Base-by-base conservation (phyloP, 2,329 filamentous ascomycete species). In the Penicillium verrucosum region DNA sequence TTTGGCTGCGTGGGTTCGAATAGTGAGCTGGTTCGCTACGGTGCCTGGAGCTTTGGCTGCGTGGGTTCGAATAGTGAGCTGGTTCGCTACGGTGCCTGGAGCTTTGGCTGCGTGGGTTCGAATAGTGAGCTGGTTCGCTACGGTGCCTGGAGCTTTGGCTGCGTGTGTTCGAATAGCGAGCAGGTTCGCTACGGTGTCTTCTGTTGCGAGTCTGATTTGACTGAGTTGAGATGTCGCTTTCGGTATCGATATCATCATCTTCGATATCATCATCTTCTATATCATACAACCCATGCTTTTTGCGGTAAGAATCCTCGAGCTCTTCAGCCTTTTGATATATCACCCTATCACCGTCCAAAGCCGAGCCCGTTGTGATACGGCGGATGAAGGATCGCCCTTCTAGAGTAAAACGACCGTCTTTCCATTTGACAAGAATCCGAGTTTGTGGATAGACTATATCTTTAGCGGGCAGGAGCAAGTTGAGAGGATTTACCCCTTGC, bases 301-400 rank as follows among this genome's bases (percentile, higher is more conserved):
- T 47, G 5, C 34, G 40, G 32, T 60, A 62, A 21, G 30, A n/a
- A 37, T 1, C 8, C 41, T 62, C 49, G 4, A 53, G 30, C n/a
- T 62, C 57, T 12, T 34, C 7, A 1, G 59, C 63, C 23, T 62
- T 62, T 11, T 62, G 37, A 44, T 63, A 65, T 43, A 65, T 56
- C 43, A 62, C 55, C 18, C 51, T 44, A 41, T 63, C 58, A 3
- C 54, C 45, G 34, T 62, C 56, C 1, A 62, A 46, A 14, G 43
- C 43, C 5, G 54, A 59, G 23, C 62, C 59, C 23, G 38, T 51
- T 25, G 27, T 57, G 12, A 65, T 61, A 21, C 56, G 51, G 18
- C 56, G 56, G 49, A 63, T 49, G 21, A 63, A 65, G 16, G 46
- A 34, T 23, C 56, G 41, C 9, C 49, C 53, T 36, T 65, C 57